Base-by-base conservation (phyloP, 2,329 filamentous ascomycete species). In the Xylariales sp. region DNA sequence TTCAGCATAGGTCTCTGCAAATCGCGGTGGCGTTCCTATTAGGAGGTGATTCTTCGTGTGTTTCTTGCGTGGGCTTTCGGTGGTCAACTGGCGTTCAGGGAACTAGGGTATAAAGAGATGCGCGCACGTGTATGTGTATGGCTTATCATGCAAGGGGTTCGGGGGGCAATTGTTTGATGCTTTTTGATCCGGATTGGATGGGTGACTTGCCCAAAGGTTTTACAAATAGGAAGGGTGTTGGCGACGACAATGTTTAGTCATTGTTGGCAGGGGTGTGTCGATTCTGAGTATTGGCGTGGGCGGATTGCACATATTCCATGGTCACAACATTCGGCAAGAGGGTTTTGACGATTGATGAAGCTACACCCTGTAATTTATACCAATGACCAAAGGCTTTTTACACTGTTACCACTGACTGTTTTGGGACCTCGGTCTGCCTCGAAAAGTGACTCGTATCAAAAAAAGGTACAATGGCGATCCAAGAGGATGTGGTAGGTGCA, bases 341-440 rank as follows among this genome's bases (percentile, higher is more conserved):
- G 66, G 67, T 53, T 72, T 68, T 78, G 75, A 78, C 71, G 76
- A 78, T 72, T 73, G 75, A 72, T 75, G 73, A 76, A 77, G 74
- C 64, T 73, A 75, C 73, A 76, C 71, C 73, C 74, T 79, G 77
- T 79, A 79, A 79, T 78, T 78, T 78, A 79, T 79, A 79, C 75
- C 76, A 72, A 64, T 55, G 54, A 53, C 52, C 50, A 67, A 67
- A 64, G 57, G 49, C 52, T 67, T 68, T 70, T 59, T 63, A 52
- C 62, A 60, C 50, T 63, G 65, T 65, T 70, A 63, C 43, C 30
- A 28, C 16, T 53, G n/a, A 14, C 18, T 28, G 10, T 41, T 3
- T 28, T 7, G 8, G 6, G 5, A 5, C 5, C 18, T 5, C 12
- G 9, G 14, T 9, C 23, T 56, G 3, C 10, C 5, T 8, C 5